phyloP scores from a whole-genome alignment of 2,329 filamentous ascomycete species.

The Sporothrix inflata region DNA sequence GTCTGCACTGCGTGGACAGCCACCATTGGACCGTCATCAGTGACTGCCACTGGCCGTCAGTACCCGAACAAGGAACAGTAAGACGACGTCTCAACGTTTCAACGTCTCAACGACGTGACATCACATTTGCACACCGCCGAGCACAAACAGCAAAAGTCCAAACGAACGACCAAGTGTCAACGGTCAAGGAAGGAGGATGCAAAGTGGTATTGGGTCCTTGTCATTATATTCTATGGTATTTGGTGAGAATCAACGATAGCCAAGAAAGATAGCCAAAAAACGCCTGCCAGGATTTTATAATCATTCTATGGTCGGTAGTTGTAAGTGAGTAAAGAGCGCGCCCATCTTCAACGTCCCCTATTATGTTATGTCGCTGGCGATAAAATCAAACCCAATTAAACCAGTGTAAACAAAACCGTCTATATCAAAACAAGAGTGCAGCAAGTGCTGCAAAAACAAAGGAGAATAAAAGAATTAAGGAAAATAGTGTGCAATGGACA shows the following conservation, averaged over 20 bases:
- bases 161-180: too few relatives aligned
- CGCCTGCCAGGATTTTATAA: slow-evolving; percentile 15
- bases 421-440: neutral
- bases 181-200: too few relatives aligned
- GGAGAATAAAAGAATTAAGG: neutral
- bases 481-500: neutral
- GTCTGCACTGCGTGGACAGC: too few relatives aligned
- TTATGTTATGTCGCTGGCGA: slow-evolving; percentile 17
- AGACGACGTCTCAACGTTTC: neutral
- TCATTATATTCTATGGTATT: neutral
- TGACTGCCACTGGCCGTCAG: neutral
- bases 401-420: neutral
- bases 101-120: neutral
- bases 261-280: neutral
- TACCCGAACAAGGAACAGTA: neutral
- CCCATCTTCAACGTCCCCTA: neutral
- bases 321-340: neutral
- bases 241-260: neutral
- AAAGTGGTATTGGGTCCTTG: neutral
- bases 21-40: neutral
- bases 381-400: slow-evolving; percentile 6
- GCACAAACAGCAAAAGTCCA: too few relatives aligned
- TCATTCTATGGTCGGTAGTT: slow-evolving; percentile 2
- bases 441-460: neutral
- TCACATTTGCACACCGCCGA: too few relatives aligned